Conservation (phyloP, 805 yeast species). For the Naumovozyma dairenensis region DNA sequence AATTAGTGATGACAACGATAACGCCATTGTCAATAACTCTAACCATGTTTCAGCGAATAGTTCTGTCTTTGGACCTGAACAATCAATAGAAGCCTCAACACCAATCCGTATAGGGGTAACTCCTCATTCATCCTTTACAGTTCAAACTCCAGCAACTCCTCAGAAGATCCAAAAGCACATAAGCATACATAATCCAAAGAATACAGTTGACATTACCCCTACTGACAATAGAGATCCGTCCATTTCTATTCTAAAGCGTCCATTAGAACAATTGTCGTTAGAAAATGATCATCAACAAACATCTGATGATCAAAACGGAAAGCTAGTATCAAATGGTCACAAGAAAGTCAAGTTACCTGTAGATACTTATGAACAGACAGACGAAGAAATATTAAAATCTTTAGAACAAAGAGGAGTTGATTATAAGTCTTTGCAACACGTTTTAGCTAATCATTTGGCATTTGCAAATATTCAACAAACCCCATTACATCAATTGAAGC, state of each 20-base stretch:
- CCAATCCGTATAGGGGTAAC: too few species aligned
- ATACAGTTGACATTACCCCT: too few species aligned
- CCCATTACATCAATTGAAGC: slow-evolving; percentile 62
- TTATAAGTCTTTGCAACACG: slow-evolving; percentile 49
- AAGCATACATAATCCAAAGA: not conserved
- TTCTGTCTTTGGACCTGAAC: slow-evolving; percentile 11
- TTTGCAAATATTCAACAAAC: slow-evolving; percentile 82
- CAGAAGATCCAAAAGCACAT: not conserved
- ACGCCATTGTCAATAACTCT: slow-evolving; percentile 32
- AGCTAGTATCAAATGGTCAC: too few species aligned
- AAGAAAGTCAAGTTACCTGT: too few species aligned
- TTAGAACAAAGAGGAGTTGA: too few species aligned
- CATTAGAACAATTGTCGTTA: not conserved
- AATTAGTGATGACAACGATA: slow-evolving; percentile 26
- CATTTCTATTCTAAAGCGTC: not conserved
- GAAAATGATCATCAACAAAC: too few species aligned
- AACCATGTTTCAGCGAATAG: slow-evolving; percentile 13
- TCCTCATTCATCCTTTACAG: not conserved
- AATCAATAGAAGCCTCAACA: too few species aligned
- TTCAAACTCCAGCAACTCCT: not conserved
- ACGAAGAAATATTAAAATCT: too few species aligned
- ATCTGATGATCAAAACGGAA: too few species aligned
- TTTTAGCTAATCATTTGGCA: slow-evolving; percentile 76
- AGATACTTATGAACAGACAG: too few species aligned
- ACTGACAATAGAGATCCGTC: too few species aligned